These are phyloP conservation scores for Fusarium domesticum DNA, from an alignment of 2,329 filamentous ascomycete genomes.

Conservation along the genomic window DNA sequence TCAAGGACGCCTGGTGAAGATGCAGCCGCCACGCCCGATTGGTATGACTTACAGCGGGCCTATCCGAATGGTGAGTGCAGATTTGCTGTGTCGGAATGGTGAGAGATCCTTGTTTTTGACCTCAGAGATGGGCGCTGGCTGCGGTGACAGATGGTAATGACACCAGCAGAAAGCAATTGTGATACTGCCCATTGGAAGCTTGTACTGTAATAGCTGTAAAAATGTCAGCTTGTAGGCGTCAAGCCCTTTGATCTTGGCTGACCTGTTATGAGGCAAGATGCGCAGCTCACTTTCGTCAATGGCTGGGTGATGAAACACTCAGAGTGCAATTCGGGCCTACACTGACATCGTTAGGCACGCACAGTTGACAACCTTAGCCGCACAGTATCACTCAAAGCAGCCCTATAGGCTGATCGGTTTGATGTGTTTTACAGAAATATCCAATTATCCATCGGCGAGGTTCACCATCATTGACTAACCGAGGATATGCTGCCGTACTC, in stretches of 20 bases:
- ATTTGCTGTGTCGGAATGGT: conserved; percentile 5
- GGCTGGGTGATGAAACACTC: not conserved
- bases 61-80: conserved; percentile 22
- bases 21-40: conserved; percentile 27
- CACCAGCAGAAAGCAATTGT: not conserved
- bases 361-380: not conserved
- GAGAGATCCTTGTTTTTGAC: not conserved
- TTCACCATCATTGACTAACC: too few relatives aligned
- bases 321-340: not conserved
- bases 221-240: not conserved
- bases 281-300: not conserved
- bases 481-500: too few relatives aligned
- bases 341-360: not conserved
- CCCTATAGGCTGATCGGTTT: too few relatives aligned
- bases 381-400: not conserved
- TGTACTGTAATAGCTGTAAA: not conserved
- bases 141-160: not conserved
- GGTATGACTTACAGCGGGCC: conserved; percentile 30
- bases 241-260: not conserved
- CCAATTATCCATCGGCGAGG: too few relatives aligned
- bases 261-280: not conserved
- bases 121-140: not conserved
- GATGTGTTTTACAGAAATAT: too few relatives aligned
- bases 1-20: conserved; percentile 7
- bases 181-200: not conserved